Conservation (phyloP, 768 basidiomycete species). For the Austroboletus eburneus region DNA sequence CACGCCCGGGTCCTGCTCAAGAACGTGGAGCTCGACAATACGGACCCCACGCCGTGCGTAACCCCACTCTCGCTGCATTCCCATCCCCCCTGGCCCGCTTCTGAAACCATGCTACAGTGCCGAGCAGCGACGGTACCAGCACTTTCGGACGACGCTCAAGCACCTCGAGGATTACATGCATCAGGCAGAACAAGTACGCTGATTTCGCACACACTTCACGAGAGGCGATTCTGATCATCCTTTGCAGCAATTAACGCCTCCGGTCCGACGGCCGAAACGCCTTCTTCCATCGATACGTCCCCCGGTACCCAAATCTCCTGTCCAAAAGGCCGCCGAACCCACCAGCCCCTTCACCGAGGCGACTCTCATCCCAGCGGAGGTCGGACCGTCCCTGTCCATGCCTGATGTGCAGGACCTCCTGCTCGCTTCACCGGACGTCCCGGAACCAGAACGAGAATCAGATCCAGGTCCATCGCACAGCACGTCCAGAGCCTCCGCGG, state of each 20-base stretch:
- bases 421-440: conserved; percentile 31
- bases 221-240: neutral
- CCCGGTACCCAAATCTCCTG: conserved; percentile 27
- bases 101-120: conserved; percentile 30
- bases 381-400: conserved; percentile 6
- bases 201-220: neutral
- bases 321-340: neutral
- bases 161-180: conserved; percentile 50
- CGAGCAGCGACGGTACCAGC: conserved; percentile 41
- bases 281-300: conserved; percentile 53
- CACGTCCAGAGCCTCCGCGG: conserved; percentile 12
- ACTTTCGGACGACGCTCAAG: conserved; percentile 48
- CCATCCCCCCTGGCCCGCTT: neutral
- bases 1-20: conserved; percentile 54
- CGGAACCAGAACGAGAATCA: conserved; percentile 9
- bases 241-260: conserved; percentile 40
- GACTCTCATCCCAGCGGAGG: conserved; percentile 23
- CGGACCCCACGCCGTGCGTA: conserved; percentile 42
- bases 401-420: conserved; percentile 33
- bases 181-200: conserved; percentile 48
- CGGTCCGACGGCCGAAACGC: conserved; percentile 38
- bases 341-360: conserved; percentile 15
- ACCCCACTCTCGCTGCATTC: neutral
- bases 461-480: conserved; percentile 7
- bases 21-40: conserved; percentile 51